Base-by-base conservation (phyloP, 78 protist genomes). In the Dictyostelium brefeldianum region DNA sequence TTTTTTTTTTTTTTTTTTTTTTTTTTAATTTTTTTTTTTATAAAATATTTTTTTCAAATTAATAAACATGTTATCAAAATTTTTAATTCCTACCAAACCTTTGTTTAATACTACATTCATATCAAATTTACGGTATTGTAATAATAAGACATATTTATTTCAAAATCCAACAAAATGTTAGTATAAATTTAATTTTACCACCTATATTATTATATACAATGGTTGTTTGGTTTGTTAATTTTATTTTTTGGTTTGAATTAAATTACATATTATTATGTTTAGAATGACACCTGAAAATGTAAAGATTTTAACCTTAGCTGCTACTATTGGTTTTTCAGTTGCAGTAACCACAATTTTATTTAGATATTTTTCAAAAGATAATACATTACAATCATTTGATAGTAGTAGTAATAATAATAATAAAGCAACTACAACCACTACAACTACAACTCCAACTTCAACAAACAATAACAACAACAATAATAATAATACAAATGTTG, bases 241-340 rank as follows among this genome's bases (percentile, higher is more conserved):
- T 10, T 65, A n/a, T 36, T 36, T 36, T 1, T 36, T 36, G 43
- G 2, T 36, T 36, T 25, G 25, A 64, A 27, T 64, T 64, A 25
- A 27, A 64, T 27, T 27, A 10, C 71, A 64, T n/a, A 36, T 70
- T 69, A 59, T 18, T 17, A n/a, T 65, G 1, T 27, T 8, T 25
- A 65, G 25, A 47, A 74, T 74, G 80, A 74, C 25, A 47, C 7
- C 27, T 43, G 80, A 74, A 74, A 74, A 74, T 47, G n/a, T 74
- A 36, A 74, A 74, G 41, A 47, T 74, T 74, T 43, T 74, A 47
- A 41, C 78, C 43, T 18, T 70, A 6, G 59, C 80, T 47, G 80
- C 56, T 48, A 22, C 51, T 22, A 14, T 78, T 53, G 83, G 83
- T 78, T 31, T 78, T n/a, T 78, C 83, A 36, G 62, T 48, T 48